Percentiles rank a stretch among this genome's conserved stretches.
phyloP scores from a whole-genome alignment of 768 basidiomycete species.

The Suillus discolor region DNA sequence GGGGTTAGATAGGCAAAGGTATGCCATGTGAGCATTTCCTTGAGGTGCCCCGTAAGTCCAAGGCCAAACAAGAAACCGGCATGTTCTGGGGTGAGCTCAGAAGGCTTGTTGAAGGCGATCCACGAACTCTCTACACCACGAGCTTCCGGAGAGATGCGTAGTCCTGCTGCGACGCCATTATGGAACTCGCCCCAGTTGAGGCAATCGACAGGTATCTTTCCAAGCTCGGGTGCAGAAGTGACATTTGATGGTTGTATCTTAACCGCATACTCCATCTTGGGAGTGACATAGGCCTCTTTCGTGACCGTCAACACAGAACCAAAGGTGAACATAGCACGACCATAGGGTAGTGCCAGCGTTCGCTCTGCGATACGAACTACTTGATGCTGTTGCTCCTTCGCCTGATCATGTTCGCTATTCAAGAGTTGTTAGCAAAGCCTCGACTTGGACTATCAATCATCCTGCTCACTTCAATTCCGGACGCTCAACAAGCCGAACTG shows the following conservation, averaged over 20 bases:
- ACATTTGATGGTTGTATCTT: constrained; percentile 75
- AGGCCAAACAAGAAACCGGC: constrained; percentile 96
- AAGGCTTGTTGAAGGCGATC: constrained; percentile 95
- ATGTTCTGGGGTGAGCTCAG: constrained; percentile 88
- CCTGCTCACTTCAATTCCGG: constrained; percentile 66
- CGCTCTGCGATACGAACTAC: constrained; percentile 82
- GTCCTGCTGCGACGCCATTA: constrained; percentile 91
- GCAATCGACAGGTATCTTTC: constrained; percentile 73
- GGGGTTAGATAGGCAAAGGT: constrained; percentile 94
- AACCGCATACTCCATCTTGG: constrained; percentile 76
- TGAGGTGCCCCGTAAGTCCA: constrained; percentile 89
- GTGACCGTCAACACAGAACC: constrained; percentile 77
- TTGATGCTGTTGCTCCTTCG: constrained; percentile 82
- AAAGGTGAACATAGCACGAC: constrained; percentile 91
- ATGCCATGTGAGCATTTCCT: constrained; percentile 91
- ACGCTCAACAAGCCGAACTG: constrained; percentile 66
- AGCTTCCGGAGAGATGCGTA: constrained; percentile 79
- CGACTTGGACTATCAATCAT: background rate
- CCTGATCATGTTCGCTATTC: constrained; percentile 82
- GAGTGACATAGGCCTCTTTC: constrained; percentile 76
- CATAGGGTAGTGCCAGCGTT: constrained; percentile 88
- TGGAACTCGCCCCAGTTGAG: constrained; percentile 96
- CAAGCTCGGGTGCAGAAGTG: constrained; percentile 63
- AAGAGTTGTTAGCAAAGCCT: constrained; percentile 7
- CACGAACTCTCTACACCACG: constrained; percentile 87